Evolutionary conservation across 305 asterid species (phyloP).

Genomic region (Solanum hybrid): DNA sequence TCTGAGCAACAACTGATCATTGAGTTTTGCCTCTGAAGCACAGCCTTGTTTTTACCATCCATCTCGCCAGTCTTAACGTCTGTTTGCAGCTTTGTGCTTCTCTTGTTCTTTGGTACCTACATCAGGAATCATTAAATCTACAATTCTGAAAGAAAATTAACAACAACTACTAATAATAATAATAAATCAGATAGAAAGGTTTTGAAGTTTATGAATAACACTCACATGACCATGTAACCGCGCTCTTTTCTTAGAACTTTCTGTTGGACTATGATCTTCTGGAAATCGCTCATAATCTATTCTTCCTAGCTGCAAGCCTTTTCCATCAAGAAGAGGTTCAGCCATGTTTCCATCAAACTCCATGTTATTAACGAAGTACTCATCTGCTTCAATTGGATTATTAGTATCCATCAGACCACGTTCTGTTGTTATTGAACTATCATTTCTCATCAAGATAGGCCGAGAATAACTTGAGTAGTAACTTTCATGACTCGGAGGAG

Average conservation of each 20-base stretch:
- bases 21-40: conserved; percentile 18
- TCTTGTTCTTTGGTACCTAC: conserved; percentile 33
- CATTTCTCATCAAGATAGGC: background rate
- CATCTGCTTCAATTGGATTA: conserved; percentile 6
- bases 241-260: conserved; percentile 43
- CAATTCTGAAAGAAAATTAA: background rate
- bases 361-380: background rate
- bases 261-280: background rate
- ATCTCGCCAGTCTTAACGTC: conserved; percentile 10
- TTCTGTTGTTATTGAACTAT: conserved; percentile 2
- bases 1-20: conserved; percentile 29
- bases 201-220: background rate
- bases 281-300: conserved; percentile 5
- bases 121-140: background rate
- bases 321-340: background rate
- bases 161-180: background rate
- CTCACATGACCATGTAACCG: conserved; percentile 41
- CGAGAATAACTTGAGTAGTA: background rate
- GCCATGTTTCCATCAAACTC: background rate
- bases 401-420: background rate
- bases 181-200: background rate
- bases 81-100: conserved; percentile 23
- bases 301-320: conserved; percentile 26
- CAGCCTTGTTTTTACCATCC: conserved; percentile 9
- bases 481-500: background rate